Base-by-base conservation (phyloP, 2,329 filamentous ascomycete genomes). In the Calycina herbarum region DNA sequence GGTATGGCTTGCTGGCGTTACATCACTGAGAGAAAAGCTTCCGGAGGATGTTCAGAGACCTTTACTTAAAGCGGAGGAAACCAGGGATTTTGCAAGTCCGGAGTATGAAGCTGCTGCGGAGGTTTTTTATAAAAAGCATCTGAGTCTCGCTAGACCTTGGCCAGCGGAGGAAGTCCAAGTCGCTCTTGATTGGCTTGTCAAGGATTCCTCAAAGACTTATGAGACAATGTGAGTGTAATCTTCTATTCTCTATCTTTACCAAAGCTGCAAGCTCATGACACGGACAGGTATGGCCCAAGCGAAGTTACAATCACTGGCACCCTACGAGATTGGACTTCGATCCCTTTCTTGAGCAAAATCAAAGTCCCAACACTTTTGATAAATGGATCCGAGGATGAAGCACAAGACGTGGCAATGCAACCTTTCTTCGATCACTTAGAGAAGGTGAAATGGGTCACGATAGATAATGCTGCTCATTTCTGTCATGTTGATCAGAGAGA, bases 221-320 rank as follows among this genome's bases (percentile, higher is more conserved):
- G 24, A 17, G 29, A 61, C 48, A 11, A 64, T 57, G 63, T 64
- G 31, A 57, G 58, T 64, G n/a, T 13, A 8, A 20, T 20, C 8
- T 8, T 38, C 8, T 38, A 7, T 38, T 38, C 33, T 33, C 62
- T 74, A 89, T 57, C 88, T 74, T 54, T 84, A 80, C 73, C 87
- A 85, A 66, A 82, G 15, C 13, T 15, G 13, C 13, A 31, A 57
- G 29, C 29, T 57, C 20, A 33, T 29, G 29, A 20, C 20, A 20
- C 20, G 20, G 20, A 20, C 20, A 79, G 78, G 76, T 76, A 72
- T 62, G 77, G 69, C 5, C 70, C 68, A 1, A 71, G 66, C 38
- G 71, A 71, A 59, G 61, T 74, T 7, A 45, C 66, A 1, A 67
- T 72, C 13, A 68, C 71, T 7, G 74, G 74, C 45, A 73, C 70